phyloP scores from a whole-genome alignment of 2,329 filamentous ascomycete species.

The Pseudogymnoascus sp. region DNA sequence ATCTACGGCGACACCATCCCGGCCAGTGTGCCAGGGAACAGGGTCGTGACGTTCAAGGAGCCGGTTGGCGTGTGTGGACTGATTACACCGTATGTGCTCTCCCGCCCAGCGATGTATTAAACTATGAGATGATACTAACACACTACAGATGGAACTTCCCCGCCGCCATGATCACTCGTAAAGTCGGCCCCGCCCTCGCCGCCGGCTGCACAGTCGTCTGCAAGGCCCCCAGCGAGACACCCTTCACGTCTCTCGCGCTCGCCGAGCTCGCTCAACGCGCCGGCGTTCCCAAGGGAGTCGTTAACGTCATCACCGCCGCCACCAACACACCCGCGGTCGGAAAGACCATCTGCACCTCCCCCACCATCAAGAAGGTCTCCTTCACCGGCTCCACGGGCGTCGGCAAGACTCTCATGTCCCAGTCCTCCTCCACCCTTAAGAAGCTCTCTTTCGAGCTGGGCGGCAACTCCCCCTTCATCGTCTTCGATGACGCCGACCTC shows the following conservation, averaged over 20 bases:
- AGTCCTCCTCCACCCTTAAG: constrained; percentile 77
- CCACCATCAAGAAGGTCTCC: constrained; percentile 77
- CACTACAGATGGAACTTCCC: constrained; percentile 69
- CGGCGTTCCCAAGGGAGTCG: constrained; percentile 81
- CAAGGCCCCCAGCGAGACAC: constrained; percentile 88
- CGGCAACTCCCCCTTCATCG: constrained; percentile 92
- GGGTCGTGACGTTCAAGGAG: constrained; percentile 72
- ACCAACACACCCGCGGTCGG: constrained; percentile 77
- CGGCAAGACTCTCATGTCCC: constrained; percentile 77
- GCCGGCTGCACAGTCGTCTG: constrained; percentile 93
- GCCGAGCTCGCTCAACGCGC: constrained; percentile 81
- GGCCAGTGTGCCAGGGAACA: constrained; percentile 61
- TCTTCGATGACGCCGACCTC: constrained; percentile 91
- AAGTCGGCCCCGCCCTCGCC: constrained; percentile 68
- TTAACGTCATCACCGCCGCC: constrained; percentile 78
- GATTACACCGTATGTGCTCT: constrained; percentile 55
- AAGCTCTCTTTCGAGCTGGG: constrained; percentile 80
- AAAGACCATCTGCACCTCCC: constrained; percentile 65
- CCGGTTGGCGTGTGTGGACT: constrained; percentile 77
- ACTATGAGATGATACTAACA: not conserved
- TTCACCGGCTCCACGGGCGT: constrained; percentile 78
- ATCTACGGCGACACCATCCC: constrained; percentile 70
- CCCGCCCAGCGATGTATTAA: not conserved
- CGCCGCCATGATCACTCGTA: constrained; percentile 66
- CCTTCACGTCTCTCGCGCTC: constrained; percentile 80